Base-by-base conservation (phyloP, 805 yeast genomes). In the Dipodascus albidus region DNA sequence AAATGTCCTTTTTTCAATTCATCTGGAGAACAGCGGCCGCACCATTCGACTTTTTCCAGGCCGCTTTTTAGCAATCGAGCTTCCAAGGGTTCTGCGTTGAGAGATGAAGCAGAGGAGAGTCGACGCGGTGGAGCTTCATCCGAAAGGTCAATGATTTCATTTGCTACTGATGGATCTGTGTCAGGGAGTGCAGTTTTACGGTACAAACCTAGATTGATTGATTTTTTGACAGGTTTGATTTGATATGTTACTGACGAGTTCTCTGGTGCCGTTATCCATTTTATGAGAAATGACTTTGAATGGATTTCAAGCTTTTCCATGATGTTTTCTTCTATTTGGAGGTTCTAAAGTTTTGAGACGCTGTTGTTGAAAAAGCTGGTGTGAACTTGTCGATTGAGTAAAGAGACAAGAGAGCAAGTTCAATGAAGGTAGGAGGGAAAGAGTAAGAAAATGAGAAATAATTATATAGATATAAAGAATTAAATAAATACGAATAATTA, bases 291-390 rank as follows among this genome's bases (percentile, higher is more conserved):
- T 54, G 93, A 85, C 67, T 87, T 85, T 50, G 95, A 82, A 61
- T 90, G 95, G 22, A 93, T 81, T 68, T 91, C 97, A 50, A 93
- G 77, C 1, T 89, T 82, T 68, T 91, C 98, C 96, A 89, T 87
- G 11, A 6, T 27, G 33, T 27, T 11, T 27, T 27, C 33, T 6
- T 6, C 9, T 27, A 6, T 27, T 27, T 27, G 11, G 9, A 27
- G 33, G 33, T 6, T 27, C 33, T 6, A n/a, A n/a, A n/a, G n/a
- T n/a, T n/a, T n/a, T n/a, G n/a, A n/a, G n/a, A n/a, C n/a, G n/a
- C n/a, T n/a, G n/a, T n/a, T n/a, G n/a, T n/a, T n/a, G n/a, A n/a
- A n/a, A n/a, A n/a, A n/a, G n/a, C n/a, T n/a, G n/a, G n/a, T n/a
- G n/a, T n/a, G n/a, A n/a, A n/a, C n/a, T n/a, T n/a, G n/a, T n/a